phyloP scores from a whole-genome alignment of 371 early-diverging fungal genomes.

The Apophysomyces ossiformis region DNA sequence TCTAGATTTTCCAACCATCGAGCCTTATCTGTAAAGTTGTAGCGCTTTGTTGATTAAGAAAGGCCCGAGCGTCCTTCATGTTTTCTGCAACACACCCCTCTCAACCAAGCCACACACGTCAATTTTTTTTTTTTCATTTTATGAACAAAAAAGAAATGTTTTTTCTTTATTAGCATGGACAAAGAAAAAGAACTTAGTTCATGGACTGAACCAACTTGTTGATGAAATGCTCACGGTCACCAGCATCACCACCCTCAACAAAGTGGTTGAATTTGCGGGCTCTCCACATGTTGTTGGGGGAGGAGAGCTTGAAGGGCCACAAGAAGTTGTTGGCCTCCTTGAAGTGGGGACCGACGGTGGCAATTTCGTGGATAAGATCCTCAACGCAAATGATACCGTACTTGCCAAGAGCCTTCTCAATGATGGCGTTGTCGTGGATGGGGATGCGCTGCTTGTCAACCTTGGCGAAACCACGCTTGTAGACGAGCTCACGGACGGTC shows the following conservation, averaged over 20 bases:
- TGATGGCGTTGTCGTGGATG: slow-evolving; percentile 95
- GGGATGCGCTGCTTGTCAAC: slow-evolving; percentile 96
- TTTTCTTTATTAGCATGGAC: background rate
- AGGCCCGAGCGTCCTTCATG: too few relatives aligned
- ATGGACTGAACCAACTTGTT: slow-evolving; percentile 97
- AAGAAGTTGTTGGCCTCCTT: slow-evolving; percentile 96
- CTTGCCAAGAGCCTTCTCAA: slow-evolving; percentile 96
- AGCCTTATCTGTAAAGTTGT: too few relatives aligned
- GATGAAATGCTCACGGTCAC: slow-evolving; percentile 97
- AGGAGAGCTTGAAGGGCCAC: slow-evolving; percentile 99
- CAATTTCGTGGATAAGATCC: slow-evolving; percentile 99
- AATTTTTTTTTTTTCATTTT: background rate
- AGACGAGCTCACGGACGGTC: slow-evolving; percentile 98
- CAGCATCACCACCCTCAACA: slow-evolving; percentile 98
- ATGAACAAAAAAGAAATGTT: slow-evolving; percentile 4
- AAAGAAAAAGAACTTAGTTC: slow-evolving; percentile 73
- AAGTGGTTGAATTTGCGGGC: slow-evolving; percentile 97
- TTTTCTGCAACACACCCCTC: too few relatives aligned
- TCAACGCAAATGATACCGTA: slow-evolving; percentile 98
- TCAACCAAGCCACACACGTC: background rate
- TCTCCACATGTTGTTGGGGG: slow-evolving; percentile 97
- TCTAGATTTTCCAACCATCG: too few relatives aligned
- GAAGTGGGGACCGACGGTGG: slow-evolving; percentile 95
- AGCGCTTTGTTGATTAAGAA: too few relatives aligned
- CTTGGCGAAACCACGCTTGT: slow-evolving; percentile 99